Percentiles rank a stretch among this genome's conserved stretches.
Conservation (phyloP, 75 land plant genomes). For the Pinus taeda region DNA sequence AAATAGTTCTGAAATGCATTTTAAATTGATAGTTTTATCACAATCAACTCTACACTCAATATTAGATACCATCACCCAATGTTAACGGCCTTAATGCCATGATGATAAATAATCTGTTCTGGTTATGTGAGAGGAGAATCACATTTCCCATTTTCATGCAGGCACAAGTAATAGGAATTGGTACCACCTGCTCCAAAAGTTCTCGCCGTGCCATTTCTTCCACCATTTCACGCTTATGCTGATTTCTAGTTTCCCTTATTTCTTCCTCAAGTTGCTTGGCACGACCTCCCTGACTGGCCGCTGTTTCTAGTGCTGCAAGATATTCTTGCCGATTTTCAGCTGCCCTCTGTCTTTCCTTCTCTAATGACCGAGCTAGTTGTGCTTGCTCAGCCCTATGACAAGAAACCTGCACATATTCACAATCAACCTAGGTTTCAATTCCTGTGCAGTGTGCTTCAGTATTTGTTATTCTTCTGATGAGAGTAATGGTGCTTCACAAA, state of each 20-base stretch:
- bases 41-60: neutral
- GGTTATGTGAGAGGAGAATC: neutral
- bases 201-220: conserved; percentile 57
- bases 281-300: conserved; percentile 95
- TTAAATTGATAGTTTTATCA: neutral
- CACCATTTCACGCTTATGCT: conserved; percentile 66
- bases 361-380: conserved; percentile 79
- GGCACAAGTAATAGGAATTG: neutral
- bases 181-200: conserved; percentile 75
- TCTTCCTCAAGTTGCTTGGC: conserved; percentile 91
- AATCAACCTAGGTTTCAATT: neutral
- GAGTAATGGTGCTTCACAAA: neutral
- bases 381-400: conserved; percentile 95
- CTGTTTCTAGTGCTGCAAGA: conserved; percentile 74
- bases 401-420: conserved; percentile 58
- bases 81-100: neutral
- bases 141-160: neutral
- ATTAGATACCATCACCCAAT: neutral
- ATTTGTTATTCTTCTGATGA: neutral
- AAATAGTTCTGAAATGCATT: neutral
- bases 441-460: neutral
- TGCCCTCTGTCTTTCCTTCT: conserved; percentile 97
- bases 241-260: conserved; percentile 61
- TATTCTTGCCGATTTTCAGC: conserved; percentile 95
- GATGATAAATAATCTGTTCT: neutral